Conservation (phyloP, 163 green algal genomes). For the Scenedesmus sp. region DNA sequence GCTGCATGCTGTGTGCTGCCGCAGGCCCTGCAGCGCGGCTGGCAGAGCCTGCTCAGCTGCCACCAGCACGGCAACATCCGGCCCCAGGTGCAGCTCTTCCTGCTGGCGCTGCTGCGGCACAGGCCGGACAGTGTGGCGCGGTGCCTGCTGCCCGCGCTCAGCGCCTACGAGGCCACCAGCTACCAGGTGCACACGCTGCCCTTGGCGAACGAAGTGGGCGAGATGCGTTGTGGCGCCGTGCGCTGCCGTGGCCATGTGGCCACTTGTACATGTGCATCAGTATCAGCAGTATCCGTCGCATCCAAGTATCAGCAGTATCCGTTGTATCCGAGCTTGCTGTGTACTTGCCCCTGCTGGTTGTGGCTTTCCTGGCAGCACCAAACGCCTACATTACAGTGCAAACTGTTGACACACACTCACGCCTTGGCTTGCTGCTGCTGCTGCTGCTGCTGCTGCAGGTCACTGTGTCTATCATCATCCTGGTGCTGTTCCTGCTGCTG, state of each 20-base stretch:
- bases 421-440: not conserved
- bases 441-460: conserved; percentile 46
- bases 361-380: not conserved
- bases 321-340: too few relatives aligned
- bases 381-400: not conserved
- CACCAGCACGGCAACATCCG: conserved; percentile 60
- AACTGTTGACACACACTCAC: too few relatives aligned
- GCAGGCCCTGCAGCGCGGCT: conserved; percentile 35
- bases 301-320: too few relatives aligned
- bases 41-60: conserved; percentile 49
- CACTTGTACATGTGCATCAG: too few relatives aligned
- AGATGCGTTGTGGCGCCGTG: not conserved
- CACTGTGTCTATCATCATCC: conserved; percentile 60
- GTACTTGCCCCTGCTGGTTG: not conserved
- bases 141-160: conserved; percentile 58
- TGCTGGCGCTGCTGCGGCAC: conserved; percentile 51
- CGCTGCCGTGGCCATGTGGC: not conserved
- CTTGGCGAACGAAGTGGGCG: too few relatives aligned
- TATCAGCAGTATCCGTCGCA: too few relatives aligned
- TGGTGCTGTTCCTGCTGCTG: conserved; percentile 57
- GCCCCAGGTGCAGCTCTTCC: conserved; percentile 59
- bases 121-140: not conserved
- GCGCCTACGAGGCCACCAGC: conserved; percentile 51
- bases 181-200: conserved; percentile 66
- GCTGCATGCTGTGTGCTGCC: not conserved